Evolutionary conservation across 192 early-diverging fungal species (phyloP).

Genomic region (Physocladia obscura): DNA sequence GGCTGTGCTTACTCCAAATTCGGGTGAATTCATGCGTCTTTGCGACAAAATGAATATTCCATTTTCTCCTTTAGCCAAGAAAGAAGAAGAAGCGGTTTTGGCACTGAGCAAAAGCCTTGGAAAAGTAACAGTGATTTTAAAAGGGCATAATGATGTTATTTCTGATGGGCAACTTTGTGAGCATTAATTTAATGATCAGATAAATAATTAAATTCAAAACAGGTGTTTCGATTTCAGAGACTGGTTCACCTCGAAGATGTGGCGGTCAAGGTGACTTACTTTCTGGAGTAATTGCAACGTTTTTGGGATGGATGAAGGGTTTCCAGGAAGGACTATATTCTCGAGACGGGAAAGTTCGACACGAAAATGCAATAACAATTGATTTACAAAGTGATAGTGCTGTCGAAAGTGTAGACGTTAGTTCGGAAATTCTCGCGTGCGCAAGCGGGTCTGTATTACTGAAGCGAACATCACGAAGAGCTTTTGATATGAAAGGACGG

Average conservation of each 20-base stretch:
- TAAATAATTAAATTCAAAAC: too few relatives aligned
- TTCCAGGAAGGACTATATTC: constrained; percentile 47
- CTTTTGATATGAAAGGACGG: constrained; percentile 62
- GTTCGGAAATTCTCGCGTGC: constrained; percentile 48
- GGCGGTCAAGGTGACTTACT: constrained; percentile 97
- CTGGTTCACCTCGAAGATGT: constrained; percentile 65
- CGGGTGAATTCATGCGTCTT: constrained; percentile 13
- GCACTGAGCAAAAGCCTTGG: constrained; percentile 66
- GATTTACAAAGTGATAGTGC: not conserved
- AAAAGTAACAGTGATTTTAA: constrained; percentile 74
- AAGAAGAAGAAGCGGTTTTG: constrained; percentile 32
- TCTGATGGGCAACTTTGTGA: constrained; percentile 68
- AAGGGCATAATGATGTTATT: constrained; percentile 75
- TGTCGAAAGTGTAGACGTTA: not conserved
- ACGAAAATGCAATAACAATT: too few relatives aligned
- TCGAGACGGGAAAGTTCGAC: not conserved
- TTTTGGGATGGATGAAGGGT: constrained; percentile 76
- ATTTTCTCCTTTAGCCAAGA: too few relatives aligned
- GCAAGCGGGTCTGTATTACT: constrained; percentile 64
- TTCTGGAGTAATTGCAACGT: constrained; percentile 78
- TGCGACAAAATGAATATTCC: constrained; percentile 17
- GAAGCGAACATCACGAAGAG: constrained; percentile 51
- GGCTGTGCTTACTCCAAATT: constrained; percentile 23
- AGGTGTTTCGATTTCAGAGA: not conserved
- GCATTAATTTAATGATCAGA: too few relatives aligned